Conservation (phyloP, 2,329 filamentous ascomycete species). For the Ambrosiella xylebori region DNA sequence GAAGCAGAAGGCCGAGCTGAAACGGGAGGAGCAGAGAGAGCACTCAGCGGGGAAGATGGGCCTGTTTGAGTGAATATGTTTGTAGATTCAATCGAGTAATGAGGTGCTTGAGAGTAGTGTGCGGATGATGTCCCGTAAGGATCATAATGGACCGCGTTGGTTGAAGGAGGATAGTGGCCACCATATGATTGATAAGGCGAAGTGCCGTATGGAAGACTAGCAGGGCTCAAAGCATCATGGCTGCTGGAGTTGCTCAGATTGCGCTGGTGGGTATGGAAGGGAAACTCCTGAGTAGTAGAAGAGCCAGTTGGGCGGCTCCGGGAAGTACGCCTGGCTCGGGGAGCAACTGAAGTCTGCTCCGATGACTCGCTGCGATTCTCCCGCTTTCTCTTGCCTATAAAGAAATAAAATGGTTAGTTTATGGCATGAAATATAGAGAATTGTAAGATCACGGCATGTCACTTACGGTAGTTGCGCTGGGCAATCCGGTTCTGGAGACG, state of each 20-base stretch:
- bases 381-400: slow-evolving; percentile 7
- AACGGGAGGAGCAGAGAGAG: no score
- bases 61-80: no score
- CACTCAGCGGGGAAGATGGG: no score
- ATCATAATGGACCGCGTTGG: not conserved
- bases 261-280: not conserved
- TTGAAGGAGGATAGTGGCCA: not conserved
- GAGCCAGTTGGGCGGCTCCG: not conserved
- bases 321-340: not conserved
- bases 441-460: slow-evolving; percentile 42
- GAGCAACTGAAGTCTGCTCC: no score
- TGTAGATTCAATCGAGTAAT: no score
- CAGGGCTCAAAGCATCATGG: not conserved
- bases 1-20: no score
- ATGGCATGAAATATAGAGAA: not conserved
- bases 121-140: not conserved
- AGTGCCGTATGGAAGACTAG: not conserved
- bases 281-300: not conserved
- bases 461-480: slow-evolving; percentile 60
- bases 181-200: not conserved
- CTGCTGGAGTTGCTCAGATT: not conserved
- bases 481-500: slow-evolving; percentile 63
- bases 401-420: not conserved
- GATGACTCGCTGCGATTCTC: not conserved
- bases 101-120: no score